Percentiles rank a stretch among this genome's conserved stretches.
These are phyloP conservation scores for Giardia muris DNA, from an alignment of 208 protist genomes.

Conservation along the genomic window DNA sequence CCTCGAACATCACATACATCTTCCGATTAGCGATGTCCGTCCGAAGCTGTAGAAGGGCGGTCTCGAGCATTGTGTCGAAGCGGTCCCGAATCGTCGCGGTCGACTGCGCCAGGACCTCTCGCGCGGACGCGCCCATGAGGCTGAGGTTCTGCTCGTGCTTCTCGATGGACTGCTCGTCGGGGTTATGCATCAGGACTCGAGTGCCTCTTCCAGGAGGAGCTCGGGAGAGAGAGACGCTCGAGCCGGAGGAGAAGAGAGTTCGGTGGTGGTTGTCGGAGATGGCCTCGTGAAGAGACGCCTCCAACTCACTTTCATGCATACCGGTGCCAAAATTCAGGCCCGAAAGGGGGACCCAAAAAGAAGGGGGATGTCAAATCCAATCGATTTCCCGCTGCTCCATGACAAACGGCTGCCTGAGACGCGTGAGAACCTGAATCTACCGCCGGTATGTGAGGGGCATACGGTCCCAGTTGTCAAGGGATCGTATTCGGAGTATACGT, in stretches of 20 bases:
- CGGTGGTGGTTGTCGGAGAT: no score
- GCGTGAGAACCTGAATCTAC: not conserved
- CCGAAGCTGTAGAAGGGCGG: not conserved
- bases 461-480: not conserved
- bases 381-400: constrained; percentile 7
- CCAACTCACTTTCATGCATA: no score
- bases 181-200: not conserved
- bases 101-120: not conserved
- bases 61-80: not conserved
- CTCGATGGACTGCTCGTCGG: not conserved
- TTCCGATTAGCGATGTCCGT: not conserved
- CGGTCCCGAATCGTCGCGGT: not conserved
- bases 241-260: no score
- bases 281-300: no score
- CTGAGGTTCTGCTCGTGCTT: not conserved
- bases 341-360: no score
- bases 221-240: no score
- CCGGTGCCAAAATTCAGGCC: no score
- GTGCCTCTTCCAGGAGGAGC: not conserved
- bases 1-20: constrained; percentile 2
- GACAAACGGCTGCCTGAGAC: not conserved
- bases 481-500: not conserved
- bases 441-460: not conserved
- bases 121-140: not conserved
- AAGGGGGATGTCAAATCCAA: no score